Percentiles rank a stretch among this genome's conserved stretches.
These are phyloP conservation scores for Luvunga scandens DNA, from an alignment of 345 rosid species.

Conservation along the genomic window DNA sequence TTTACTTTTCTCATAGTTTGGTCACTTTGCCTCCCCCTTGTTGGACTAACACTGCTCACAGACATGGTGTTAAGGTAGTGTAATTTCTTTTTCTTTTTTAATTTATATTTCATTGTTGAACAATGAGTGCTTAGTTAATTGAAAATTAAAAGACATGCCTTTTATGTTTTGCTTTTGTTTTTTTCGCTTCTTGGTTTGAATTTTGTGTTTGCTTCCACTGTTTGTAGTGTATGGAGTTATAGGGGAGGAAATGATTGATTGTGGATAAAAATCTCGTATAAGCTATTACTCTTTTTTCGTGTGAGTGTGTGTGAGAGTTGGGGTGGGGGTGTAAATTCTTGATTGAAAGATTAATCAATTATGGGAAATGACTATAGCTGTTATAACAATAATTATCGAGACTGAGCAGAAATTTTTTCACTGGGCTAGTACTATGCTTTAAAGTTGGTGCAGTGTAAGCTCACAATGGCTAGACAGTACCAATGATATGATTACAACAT, in stretches of 20 bases:
- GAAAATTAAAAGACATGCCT: neutral
- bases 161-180: neutral
- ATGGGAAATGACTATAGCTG: neutral
- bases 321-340: no score
- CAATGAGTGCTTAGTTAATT: neutral
- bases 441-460: neutral
- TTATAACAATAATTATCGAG: neutral
- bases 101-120: neutral
- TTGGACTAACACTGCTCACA: conserved; percentile 89
- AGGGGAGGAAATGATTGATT: neutral
- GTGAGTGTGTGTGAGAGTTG: no score
- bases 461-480: neutral
- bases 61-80: conserved; percentile 79
- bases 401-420: neutral
- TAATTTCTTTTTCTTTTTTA: neutral
- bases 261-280: neutral
- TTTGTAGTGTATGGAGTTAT: neutral
- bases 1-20: conserved; percentile 72
- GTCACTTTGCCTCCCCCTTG: conserved; percentile 93
- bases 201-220: neutral
- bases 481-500: neutral
- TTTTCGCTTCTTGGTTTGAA: neutral
- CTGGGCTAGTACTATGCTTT: neutral
- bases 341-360: neutral
- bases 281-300: no score